Base-by-base conservation (phyloP, 345 rosid genomes). In the Gossypium turneri region DNA sequence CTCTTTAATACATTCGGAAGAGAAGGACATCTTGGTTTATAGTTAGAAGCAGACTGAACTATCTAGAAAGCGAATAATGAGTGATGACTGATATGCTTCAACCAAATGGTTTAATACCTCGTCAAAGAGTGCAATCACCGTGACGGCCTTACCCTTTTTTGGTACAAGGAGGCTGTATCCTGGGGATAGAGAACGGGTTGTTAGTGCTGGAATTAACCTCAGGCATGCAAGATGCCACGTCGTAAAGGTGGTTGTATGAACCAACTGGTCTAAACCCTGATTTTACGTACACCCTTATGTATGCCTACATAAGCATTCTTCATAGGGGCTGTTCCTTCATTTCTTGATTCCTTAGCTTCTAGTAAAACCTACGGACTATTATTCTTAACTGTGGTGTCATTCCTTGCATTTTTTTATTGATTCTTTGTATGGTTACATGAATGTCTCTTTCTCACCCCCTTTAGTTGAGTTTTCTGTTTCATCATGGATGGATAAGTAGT, bases 351-450 rank as follows among this genome's bases (percentile, higher is more conserved):
- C 52, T 68, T 12, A 50, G 43, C 20, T 50, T 24, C 55, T 47
- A 47, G 55, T 11, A 67, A 48, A 48, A 67, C 43, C 56, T 50
- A 15, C 0, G 1, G 9, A 13, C 38, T 68, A 50, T 68, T 50
- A 68, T 50, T 48, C 58, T 50, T 13, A 24, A 68, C 20, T 68
- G 25, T 25, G 72, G 72, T 50, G 56, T 43, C 56, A 67, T 67
- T 22, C 58, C 22, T 7, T 68, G 20, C 20, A 24, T 24, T 12
- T 45, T 60, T 73, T 27, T 65, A 55, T 61, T 9, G 27, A 16
- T 44, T 27, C 0, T 9, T 22, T 56, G 20, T 11, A 50, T 25
- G 44, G 58, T 68, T 68, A 38, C 41, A 17, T 67, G 43, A 67
- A 67, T 48, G 22, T 45, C 19, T 6, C 34, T 16, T 15, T 4